Evolutionary conservation across 1,139 yeast genomes (phyloP).

Genomic region (Scheffersomyces insectosa): DNA sequence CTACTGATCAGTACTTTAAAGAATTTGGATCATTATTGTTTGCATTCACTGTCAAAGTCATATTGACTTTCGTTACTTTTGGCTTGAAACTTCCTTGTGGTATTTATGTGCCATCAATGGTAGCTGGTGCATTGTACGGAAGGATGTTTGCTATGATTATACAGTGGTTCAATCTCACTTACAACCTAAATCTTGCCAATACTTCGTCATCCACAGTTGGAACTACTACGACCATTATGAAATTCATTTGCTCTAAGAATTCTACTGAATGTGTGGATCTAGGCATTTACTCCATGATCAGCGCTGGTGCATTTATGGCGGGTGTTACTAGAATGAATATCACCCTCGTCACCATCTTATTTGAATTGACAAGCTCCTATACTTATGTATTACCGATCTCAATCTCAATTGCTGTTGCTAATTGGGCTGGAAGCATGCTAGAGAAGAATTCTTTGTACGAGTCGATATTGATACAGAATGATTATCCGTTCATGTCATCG

Average conservation of each 20-base stretch:
- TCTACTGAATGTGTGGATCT: constrained; percentile 41
- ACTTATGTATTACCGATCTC: constrained; percentile 63
- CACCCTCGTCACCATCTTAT: constrained; percentile 58
- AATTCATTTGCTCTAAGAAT: constrained; percentile 19
- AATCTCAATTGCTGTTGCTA: constrained; percentile 56
- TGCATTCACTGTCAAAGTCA: constrained; percentile 49
- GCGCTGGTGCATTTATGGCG: constrained; percentile 71
- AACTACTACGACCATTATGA: constrained; percentile 15
- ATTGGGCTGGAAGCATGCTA: constrained; percentile 57
- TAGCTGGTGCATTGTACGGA: constrained; percentile 66
- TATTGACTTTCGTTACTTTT: constrained; percentile 54
- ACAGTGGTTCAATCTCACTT: constrained; percentile 36
- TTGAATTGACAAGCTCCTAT: constrained; percentile 61
- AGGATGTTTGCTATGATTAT: constrained; percentile 51
- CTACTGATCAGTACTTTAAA: constrained; percentile 24
- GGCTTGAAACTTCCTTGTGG: constrained; percentile 69
- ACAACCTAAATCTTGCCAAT: constrained; percentile 18
- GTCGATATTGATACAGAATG: constrained; percentile 47
- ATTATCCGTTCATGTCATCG: constrained; percentile 54
- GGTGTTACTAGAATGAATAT: constrained; percentile 69
- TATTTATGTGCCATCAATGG: constrained; percentile 70
- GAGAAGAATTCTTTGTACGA: constrained; percentile 59
- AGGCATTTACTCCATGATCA: constrained; percentile 66
- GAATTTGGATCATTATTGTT: constrained; percentile 36
- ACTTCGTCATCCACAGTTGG: constrained; percentile 6